These are phyloP conservation scores for Starmerella bombi DNA, from an alignment of 805 yeast species.

Conservation along the genomic window DNA sequence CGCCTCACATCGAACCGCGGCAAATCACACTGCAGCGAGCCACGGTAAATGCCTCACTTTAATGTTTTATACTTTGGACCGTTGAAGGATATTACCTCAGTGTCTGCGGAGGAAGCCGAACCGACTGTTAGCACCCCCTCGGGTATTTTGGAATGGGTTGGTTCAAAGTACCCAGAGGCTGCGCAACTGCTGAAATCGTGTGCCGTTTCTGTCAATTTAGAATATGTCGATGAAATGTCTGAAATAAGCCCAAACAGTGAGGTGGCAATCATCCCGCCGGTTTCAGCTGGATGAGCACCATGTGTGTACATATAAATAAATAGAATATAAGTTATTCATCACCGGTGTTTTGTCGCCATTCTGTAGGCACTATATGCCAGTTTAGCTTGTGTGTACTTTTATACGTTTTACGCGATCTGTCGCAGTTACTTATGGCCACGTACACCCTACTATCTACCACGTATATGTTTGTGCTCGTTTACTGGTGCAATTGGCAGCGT, in stretches of 20 bases:
- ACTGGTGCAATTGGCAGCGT: no score
- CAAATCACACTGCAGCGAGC: no score
- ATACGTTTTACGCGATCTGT: no score
- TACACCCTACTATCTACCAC: no score
- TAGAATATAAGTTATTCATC: not conserved
- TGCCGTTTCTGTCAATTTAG: slow-evolving; percentile 21
- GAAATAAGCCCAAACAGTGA: slow-evolving; percentile 16
- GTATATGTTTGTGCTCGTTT: no score
- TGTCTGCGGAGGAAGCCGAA: slow-evolving; percentile 3
- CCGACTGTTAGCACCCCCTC: slow-evolving; percentile 1
- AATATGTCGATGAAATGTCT: slow-evolving; percentile 16
- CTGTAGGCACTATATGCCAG: no score
- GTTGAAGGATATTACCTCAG: slow-evolving; percentile 17
- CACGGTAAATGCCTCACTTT: not conserved
- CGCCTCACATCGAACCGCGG: no score
- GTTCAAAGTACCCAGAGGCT: slow-evolving; percentile 10
- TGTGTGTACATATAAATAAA: not conserved
- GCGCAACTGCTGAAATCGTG: slow-evolving; percentile 16
- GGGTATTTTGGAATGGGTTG: slow-evolving; percentile 10
- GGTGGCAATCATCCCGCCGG: slow-evolving; percentile 25
- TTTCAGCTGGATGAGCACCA: slow-evolving; percentile 21
- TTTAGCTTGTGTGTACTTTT: no score
- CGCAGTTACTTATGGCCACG: no score
- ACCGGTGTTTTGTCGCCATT: not conserved
- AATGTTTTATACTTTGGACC: slow-evolving; percentile 23